A percentile compares a stretch with the other conserved stretches of the same genome.
These are phyloP conservation scores for Aspergillus terreus DNA, from an alignment of 2,329 filamentous ascomycete genomes.

Conservation along the genomic window DNA sequence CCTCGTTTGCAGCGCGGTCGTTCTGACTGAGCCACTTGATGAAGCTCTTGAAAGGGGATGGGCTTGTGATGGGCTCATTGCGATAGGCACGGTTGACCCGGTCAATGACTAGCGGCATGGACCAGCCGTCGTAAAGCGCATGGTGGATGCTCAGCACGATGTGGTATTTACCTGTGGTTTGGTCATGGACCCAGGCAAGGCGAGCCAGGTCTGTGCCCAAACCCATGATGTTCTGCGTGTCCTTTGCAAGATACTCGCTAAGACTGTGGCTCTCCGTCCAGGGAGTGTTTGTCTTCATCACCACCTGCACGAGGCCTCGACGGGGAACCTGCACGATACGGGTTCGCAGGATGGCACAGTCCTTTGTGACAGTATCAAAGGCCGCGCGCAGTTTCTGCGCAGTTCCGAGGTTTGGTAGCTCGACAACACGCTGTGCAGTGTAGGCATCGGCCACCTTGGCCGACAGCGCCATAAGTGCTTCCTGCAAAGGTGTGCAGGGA, in stretches of 20 bases:
- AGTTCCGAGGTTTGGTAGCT: conserved; percentile 1
- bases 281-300: conserved; percentile 9
- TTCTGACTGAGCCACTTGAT: background rate
- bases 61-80: background rate
- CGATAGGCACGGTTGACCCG: conserved; percentile 15
- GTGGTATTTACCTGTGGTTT: conserved; percentile 27
- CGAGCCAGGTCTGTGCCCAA: background rate
- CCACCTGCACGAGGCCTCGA: conserved; percentile 16
- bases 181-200: background rate
- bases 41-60: background rate
- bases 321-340: conserved; percentile 19
- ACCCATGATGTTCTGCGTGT: background rate
- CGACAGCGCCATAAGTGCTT: conserved; percentile 15
- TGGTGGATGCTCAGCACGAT: conserved; percentile 33
- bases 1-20: background rate
- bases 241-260: background rate
- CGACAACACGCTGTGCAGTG: conserved; percentile 2
- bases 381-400: conserved; percentile 25
- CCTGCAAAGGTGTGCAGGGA: conserved; percentile 11
- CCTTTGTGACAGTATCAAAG: conserved; percentile 30
- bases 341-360: conserved; percentile 38
- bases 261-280: conserved; percentile 5
- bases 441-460: conserved; percentile 1
- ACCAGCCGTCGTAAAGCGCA: conserved; percentile 39
- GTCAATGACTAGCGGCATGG: conserved; percentile 31